Conservation (phyloP, 1,284 basidiomycete genomes). For the Trichosporon sp. region DNA sequence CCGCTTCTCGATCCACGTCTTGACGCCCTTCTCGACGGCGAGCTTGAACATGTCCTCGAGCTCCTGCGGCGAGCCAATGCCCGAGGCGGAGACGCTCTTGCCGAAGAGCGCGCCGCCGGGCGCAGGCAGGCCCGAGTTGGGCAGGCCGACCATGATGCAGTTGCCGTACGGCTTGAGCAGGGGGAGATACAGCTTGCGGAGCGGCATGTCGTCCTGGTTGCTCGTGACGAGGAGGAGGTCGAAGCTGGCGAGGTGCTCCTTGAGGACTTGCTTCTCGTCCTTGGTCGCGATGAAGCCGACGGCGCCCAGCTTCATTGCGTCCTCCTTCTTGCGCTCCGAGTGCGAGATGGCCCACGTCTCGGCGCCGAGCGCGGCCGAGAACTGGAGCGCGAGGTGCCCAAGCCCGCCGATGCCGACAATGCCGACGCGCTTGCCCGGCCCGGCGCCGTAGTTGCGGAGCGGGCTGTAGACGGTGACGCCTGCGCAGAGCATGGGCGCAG, state of each 20-base stretch:
- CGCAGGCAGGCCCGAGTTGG: slow-evolving; percentile 33
- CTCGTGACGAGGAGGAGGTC: slow-evolving; percentile 52
- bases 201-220: slow-evolving; percentile 40
- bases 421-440: slow-evolving; percentile 64
- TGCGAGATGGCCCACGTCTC: slow-evolving; percentile 65
- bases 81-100: slow-evolving; percentile 36
- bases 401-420: slow-evolving; percentile 62
- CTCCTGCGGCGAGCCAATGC: slow-evolving; percentile 49
- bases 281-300: slow-evolving; percentile 52
- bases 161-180: slow-evolving; percentile 49
- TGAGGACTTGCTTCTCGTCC: slow-evolving; percentile 46
- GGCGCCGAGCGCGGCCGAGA: slow-evolving; percentile 59
- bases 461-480: slow-evolving; percentile 67
- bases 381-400: slow-evolving; percentile 58
- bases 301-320: slow-evolving; percentile 61
- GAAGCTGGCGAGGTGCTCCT: slow-evolving; percentile 49
- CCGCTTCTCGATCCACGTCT: slow-evolving; percentile 50
- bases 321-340: slow-evolving; percentile 60
- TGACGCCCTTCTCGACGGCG: slow-evolving; percentile 42
- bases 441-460: slow-evolving; percentile 59
- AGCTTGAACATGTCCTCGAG: slow-evolving; percentile 49
- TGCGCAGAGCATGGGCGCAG: slow-evolving; percentile 56
- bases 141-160: slow-evolving; percentile 48
- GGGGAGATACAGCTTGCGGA: slow-evolving; percentile 28
- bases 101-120: slow-evolving; percentile 11